Evolutionary conservation across 2,329 filamentous ascomycete species (phyloP).

Genomic region (Daldinia sp.): DNA sequence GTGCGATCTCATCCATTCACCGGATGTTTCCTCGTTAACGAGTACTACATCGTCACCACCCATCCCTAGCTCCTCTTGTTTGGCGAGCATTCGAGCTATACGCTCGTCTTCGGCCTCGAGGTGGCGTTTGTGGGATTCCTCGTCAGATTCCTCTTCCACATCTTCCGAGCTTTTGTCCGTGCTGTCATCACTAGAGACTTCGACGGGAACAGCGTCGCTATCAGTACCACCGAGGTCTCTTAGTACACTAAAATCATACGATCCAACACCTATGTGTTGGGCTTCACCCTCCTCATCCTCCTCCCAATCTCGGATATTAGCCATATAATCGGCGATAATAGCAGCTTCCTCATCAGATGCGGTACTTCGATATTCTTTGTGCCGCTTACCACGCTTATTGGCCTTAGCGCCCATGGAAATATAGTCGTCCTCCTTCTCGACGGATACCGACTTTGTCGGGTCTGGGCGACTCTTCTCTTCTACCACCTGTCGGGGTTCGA

Average conservation of each 20-base stretch:
- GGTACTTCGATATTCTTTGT: conserved; percentile 2
- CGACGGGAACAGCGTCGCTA: conserved; percentile 48
- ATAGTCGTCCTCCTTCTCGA: conserved; percentile 33
- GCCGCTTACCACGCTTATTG: conserved; percentile 26
- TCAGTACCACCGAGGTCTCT: conserved; percentile 57
- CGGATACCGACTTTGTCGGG: conserved; percentile 22
- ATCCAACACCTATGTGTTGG: conserved; percentile 35
- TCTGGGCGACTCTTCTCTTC: conserved; percentile 32
- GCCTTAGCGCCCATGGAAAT: conserved; percentile 36
- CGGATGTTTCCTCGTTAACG: conserved; percentile 57
- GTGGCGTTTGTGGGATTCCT: conserved; percentile 43
- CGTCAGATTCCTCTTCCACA: conserved; percentile 50
- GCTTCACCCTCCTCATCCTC: conserved; percentile 41
- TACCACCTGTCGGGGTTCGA: conserved; percentile 47
- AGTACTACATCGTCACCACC: conserved; percentile 66
- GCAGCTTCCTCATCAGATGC: conserved; percentile 59
- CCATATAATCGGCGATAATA: conserved; percentile 74
- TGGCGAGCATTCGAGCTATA: conserved; percentile 67
- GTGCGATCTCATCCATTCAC: conserved; percentile 43
- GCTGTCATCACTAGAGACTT: conserved; percentile 42
- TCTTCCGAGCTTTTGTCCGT: conserved; percentile 45
- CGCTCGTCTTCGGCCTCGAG: conserved; percentile 64
- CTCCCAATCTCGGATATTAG: conserved; percentile 64
- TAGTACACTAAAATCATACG: conserved; percentile 42
- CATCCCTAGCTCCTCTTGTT: conserved; percentile 70